A percentile compares a stretch with the other conserved stretches of the same genome.
These are phyloP conservation scores for Ceratobasidium sp. DNA, from an alignment of 1,284 basidiomycete genomes.

Conservation along the genomic window DNA sequence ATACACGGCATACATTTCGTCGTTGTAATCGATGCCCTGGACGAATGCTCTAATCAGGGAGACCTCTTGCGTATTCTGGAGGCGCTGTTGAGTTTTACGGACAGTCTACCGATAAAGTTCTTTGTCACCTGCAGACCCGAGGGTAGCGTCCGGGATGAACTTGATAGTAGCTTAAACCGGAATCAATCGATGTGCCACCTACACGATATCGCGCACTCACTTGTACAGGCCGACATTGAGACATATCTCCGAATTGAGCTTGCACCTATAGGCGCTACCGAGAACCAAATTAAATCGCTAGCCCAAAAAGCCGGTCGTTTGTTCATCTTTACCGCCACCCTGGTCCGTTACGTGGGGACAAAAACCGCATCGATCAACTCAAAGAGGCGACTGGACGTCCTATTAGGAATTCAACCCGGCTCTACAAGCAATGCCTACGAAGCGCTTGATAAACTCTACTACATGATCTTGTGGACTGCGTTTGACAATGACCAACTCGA, in stretches of 20 bases:
- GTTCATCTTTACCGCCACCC: conserved; percentile 9
- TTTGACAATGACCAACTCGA: background rate
- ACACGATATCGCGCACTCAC: background rate
- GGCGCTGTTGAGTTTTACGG: background rate
- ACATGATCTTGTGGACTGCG: background rate
- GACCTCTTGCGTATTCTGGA: background rate
- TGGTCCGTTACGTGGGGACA: background rate
- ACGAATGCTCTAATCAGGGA: conserved; percentile 10
- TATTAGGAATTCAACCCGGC: background rate
- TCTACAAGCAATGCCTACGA: background rate
- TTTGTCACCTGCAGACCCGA: background rate
- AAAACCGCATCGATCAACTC: background rate
- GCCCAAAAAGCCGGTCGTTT: background rate
- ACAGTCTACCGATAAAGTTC: background rate
- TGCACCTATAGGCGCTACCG: background rate
- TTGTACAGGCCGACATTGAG: background rate
- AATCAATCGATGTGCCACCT: background rate
- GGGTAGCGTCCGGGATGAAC: too few relatives aligned
- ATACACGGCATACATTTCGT: background rate
- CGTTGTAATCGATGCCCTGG: conserved; percentile 33
- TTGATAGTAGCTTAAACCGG: too few relatives aligned
- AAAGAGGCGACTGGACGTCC: background rate
- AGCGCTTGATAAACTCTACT: background rate
- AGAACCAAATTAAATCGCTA: background rate
- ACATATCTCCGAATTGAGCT: background rate